Base-by-base conservation (phyloP, 1,139 yeast species). In the Geotrichum klebahnii region DNA sequence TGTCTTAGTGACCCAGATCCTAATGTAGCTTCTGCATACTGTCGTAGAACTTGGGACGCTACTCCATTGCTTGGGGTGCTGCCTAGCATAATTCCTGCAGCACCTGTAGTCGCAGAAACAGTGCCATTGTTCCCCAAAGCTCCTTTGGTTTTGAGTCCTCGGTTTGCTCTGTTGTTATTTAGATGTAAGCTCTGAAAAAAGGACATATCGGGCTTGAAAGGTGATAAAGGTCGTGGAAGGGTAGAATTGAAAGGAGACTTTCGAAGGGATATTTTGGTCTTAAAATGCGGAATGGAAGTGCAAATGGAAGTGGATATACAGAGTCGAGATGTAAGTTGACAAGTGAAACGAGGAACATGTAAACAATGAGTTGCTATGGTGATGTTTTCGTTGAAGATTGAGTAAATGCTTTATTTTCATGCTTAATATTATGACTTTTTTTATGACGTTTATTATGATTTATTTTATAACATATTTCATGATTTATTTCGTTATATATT, bases 1-100 rank as follows among this genome's bases (percentile, higher is more conserved):
- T 89, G 95, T 34, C 86, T 84, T 58, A 92, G 74, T 37, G 92
- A 84, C 44, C 92, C 96, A 0, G 96, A 84, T 0, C 98, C 98
- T 47, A 94, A 73, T 0, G 98, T 92, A 49, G 94, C 92, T 65
- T 90, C 97, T 0, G 96, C 97, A 61, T 87, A 88, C 63, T 77
- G 82, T 53, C 95, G 78, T 26, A 72, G 66, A 37, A 65, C 60
- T 44, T 63, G 67, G 9, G 59, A 58, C 20, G 50, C 55, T 52
- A 63, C 48, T 36, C 56, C 40, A 50, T 55, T 37, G 53, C 58
- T 44, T 35, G 59, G 40, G 58, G 61, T 46, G 14, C 42, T 41
- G 2, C 31, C 32, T 14, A 17, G 3, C 14, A 14, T 20, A 17
- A n/a, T 22, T 8, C 14, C n/a, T 6, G 32, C 33, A 8, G 12